Percentiles rank a stretch among this genome's conserved stretches.
These are phyloP conservation scores for Phytophthora aleatoria DNA, from an alignment of 352 stramenopile species.

Conservation along the genomic window DNA sequence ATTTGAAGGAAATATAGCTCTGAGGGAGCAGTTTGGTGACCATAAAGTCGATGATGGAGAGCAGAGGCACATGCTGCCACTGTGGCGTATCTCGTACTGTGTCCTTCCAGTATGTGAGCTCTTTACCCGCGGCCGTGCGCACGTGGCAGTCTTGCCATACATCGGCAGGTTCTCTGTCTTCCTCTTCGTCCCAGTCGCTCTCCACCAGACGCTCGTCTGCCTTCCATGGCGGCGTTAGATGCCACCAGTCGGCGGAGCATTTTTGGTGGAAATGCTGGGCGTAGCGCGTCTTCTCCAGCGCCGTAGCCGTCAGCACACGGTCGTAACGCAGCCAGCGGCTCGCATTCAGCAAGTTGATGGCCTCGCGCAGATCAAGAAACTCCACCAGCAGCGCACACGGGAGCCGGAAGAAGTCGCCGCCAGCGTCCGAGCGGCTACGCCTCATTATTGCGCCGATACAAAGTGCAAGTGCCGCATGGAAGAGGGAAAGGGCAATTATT, in stretches of 20 bases:
- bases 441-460: slow-evolving; percentile 23
- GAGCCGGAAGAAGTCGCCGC: slow-evolving; percentile 41
- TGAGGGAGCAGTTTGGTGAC: slow-evolving; percentile 52
- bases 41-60: slow-evolving; percentile 63
- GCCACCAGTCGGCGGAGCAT: slow-evolving; percentile 62
- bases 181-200: slow-evolving; percentile 57
- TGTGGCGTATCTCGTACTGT: slow-evolving; percentile 48
- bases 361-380: slow-evolving; percentile 53
- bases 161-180: slow-evolving; percentile 22
- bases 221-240: slow-evolving; percentile 51
- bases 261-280: slow-evolving; percentile 59
- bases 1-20: slow-evolving; percentile 69
- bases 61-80: slow-evolving; percentile 53
- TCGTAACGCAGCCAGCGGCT: slow-evolving; percentile 45
- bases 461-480: slow-evolving; percentile 2
- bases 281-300: slow-evolving; percentile 52
- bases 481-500: slow-evolving; percentile 12
- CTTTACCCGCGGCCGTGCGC: slow-evolving; percentile 23
- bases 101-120: slow-evolving; percentile 46
- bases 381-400: slow-evolving; percentile 46
- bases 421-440: slow-evolving; percentile 12
- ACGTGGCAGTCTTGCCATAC: slow-evolving; percentile 53
- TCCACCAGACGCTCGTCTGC: slow-evolving; percentile 33
- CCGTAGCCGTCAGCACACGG: slow-evolving; percentile 46
- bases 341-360: slow-evolving; percentile 54